phyloP scores from a whole-genome alignment of 2,329 filamentous ascomycete species.

The Pezicula rhizophila region DNA sequence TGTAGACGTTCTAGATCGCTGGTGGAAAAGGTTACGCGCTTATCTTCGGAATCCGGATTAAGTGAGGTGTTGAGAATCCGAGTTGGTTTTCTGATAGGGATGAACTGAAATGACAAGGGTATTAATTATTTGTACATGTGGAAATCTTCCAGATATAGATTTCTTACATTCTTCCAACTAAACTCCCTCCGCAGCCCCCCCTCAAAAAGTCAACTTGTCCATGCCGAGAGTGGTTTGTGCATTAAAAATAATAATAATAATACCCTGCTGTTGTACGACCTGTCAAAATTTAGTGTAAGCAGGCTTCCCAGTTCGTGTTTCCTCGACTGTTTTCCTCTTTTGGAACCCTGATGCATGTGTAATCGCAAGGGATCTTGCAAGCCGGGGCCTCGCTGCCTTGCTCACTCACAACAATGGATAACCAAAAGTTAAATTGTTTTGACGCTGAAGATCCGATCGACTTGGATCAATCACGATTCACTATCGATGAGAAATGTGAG shows the following conservation, averaged over 20 bases:
- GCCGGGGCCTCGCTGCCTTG: not conserved
- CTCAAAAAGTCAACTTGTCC: not conserved
- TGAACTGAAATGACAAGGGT: too few species aligned
- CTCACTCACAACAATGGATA: too few species aligned
- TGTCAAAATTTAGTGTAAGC: too few species aligned
- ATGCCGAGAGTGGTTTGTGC: not conserved
- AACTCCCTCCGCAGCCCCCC: not conserved
- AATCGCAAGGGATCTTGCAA: not conserved
- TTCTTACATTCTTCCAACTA: not conserved
- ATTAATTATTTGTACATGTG: too few species aligned
- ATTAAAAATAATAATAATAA: too few species aligned
- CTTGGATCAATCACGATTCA: not conserved
- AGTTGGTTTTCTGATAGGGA: too few species aligned
- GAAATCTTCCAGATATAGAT: not conserved
- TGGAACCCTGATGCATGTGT: slow-evolving; percentile 4
- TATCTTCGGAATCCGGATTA: slow-evolving; percentile 7
- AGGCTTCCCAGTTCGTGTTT: too few species aligned
- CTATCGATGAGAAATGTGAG: slow-evolving; percentile 1
- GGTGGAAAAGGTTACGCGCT: not conserved
- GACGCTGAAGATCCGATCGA: too few species aligned
- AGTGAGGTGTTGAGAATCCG: not conserved
- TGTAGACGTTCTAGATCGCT: too few species aligned
- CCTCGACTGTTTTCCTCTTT: too few species aligned
- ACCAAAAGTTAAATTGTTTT: not conserved
- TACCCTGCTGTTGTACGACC: too few species aligned